Base-by-base conservation (phyloP, 768 basidiomycete species). In the Mycena albidolilacea region DNA sequence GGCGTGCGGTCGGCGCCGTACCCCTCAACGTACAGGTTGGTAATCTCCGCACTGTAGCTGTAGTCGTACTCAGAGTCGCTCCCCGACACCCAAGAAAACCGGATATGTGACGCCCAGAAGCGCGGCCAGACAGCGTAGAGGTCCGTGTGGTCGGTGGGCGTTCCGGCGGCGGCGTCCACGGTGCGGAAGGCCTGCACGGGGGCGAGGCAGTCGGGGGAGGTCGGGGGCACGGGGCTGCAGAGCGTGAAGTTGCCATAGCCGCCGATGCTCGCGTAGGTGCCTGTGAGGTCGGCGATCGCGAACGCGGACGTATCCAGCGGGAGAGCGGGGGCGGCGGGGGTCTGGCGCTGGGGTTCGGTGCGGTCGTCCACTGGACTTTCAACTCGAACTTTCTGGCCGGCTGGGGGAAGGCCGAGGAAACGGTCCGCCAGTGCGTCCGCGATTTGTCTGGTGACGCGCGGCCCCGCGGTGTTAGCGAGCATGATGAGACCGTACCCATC, bases 191-290 rank as follows among this genome's bases (percentile, higher is more conserved):
- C 75, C 9, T 75, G 73, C 17, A 76, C 75, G n/a, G 83, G 48
- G 23, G 38, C 63, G 78, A 21, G 44, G 15, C 59, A 72, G 39
- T 61, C 81, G 82, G 23, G 77, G 72, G 2, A 72, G 43, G 1
- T 81, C 81, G 9, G 55, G 43, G 69, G 77, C 75, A 9, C 68
- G 58, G 81, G 74, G 48, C 80, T 74, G 64, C 86, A 87, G 19
- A 87, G 78, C 3, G 80, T 81, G 57, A 87, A 68, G 3, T 79
- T 63, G 50, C 82, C 83, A 44, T 87, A 87, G 12, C 85, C 84
- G 1, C 30, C 30, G 30, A 80, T 76, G 63, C 83, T 77, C 3
- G 62, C 11, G 73, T 86, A 88, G 0, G 80, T 82, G 12, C 87
- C 85, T 30, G 81, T 69, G 54, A 84, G 81, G 0, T 71, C 76